Evolutionary conservation across 345 rosid species (phyloP).

Genomic region (Hibiscus mutabilis): DNA sequence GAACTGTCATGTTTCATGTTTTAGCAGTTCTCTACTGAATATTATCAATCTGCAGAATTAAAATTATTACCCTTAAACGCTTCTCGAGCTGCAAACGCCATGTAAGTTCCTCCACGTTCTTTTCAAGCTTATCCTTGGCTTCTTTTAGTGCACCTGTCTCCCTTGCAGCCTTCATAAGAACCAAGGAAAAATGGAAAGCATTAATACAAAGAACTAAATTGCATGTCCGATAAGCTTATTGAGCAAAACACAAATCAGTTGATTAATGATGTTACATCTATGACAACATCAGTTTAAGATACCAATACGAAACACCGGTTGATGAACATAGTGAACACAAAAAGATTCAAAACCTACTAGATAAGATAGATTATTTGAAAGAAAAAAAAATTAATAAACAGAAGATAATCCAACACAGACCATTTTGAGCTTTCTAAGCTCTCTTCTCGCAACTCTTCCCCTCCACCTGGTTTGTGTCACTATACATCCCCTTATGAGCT

Average conservation of each 20-base stretch:
- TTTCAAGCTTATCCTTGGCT: constrained; percentile 72
- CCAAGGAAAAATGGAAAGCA: neutral
- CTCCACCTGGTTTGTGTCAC: constrained; percentile 75
- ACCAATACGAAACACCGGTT: neutral
- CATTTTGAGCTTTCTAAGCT: constrained; percentile 76
- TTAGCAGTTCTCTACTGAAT: neutral
- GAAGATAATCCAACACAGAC: constrained; percentile 25
- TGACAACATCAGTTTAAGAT: neutral
- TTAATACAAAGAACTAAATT: neutral
- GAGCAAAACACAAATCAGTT: neutral
- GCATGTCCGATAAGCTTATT: neutral
- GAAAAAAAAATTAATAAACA: neutral
- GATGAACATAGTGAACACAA: neutral
- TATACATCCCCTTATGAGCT: constrained; percentile 54
- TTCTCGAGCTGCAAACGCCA: constrained; percentile 71
- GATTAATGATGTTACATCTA: neutral
- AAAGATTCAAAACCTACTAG: neutral
- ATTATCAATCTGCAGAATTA: neutral
- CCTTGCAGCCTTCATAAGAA: constrained; percentile 50
- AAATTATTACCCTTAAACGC: constrained; percentile 47
- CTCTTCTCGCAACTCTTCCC: constrained; percentile 55
- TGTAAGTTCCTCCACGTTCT: constrained; percentile 65
- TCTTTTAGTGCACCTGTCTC: constrained; percentile 75
- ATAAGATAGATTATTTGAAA: neutral
- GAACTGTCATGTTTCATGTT: neutral